These are phyloP conservation scores for Taxawa tesnikishii DNA, from an alignment of 2,329 filamentous ascomycete genomes.

Conservation along the genomic window DNA sequence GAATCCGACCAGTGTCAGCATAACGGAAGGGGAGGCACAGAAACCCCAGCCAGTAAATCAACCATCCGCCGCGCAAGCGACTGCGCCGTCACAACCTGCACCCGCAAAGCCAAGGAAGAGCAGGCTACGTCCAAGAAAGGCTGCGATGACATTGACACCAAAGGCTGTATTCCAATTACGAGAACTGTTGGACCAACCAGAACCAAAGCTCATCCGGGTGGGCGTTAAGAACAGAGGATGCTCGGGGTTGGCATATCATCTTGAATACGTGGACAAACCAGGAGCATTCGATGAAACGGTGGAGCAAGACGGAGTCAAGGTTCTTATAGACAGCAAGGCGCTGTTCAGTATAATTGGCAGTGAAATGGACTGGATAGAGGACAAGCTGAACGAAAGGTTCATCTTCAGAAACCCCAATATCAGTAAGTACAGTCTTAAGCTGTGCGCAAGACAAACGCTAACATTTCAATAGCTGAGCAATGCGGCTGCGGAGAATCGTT, in stretches of 20 bases:
- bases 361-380: conserved; percentile 98
- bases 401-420: conserved; percentile 97
- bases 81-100: conserved; percentile 23
- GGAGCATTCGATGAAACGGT: conserved; percentile 82
- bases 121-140: conserved; percentile 72
- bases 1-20: conserved; percentile 28
- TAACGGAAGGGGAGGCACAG: conserved; percentile 55
- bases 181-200: conserved; percentile 66
- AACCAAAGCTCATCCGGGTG: conserved; percentile 86
- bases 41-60: conserved; percentile 30
- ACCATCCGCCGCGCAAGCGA: conserved; percentile 10
- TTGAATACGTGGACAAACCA: conserved; percentile 90
- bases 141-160: conserved; percentile 76
- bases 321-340: conserved; percentile 93
- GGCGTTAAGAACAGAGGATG: conserved; percentile 91
- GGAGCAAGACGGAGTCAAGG: conserved; percentile 90
- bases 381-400: conserved; percentile 84
- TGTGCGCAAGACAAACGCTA: neutral
- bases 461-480: conserved; percentile 60
- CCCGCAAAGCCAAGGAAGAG: conserved; percentile 44
- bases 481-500: conserved; percentile 96
- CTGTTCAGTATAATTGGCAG: conserved; percentile 96
- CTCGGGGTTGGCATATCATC: conserved; percentile 81
- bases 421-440: conserved; percentile 50
- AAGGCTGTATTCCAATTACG: conserved; percentile 69